Base-by-base conservation (phyloP, 2,329 filamentous ascomycete species). In the Coniochaeta hoffmannii region DNA sequence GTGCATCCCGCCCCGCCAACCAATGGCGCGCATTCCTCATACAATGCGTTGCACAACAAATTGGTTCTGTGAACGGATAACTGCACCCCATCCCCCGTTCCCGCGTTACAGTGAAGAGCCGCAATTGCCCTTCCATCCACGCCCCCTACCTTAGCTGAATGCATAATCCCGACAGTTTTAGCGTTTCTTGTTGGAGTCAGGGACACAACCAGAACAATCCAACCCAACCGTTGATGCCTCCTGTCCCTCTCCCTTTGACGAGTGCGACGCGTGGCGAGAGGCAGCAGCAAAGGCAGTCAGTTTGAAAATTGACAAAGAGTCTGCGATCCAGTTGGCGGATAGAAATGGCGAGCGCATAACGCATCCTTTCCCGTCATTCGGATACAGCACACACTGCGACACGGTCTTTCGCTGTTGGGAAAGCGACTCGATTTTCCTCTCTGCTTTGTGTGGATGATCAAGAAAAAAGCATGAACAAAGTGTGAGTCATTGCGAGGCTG, bases 401-500 rank as follows among this genome's bases (percentile, higher is more conserved):
- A n/a, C n/a, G n/a, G n/a, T n/a, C n/a, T n/a, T n/a, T n/a, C n/a
- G n/a, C n/a, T n/a, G n/a, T n/a, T n/a, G n/a, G n/a, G n/a, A n/a
- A n/a, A n/a, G n/a, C n/a, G n/a, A n/a, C n/a, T n/a, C n/a, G n/a
- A n/a, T n/a, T n/a, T n/a, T n/a, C n/a, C n/a, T n/a, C n/a, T 36
- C 19, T 14, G 5, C 14, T 36, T 44, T 44, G 11, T 46, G 41
- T n/a, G 41, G 22, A 28, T 31, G 19, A 32, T 3, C 15, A 19
- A 22, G 19, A 15, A 28, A 31, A 51, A 51, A 34, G 28, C 30
- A 51, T 51, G 49, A 26, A 34, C 26, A 34, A 32, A 51, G 49
- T 51, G 49, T 51, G 49, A 51, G 49, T 51, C 49, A 51, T 51
- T 50, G 49, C 28, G 28, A 51, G 28, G 49, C 49, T 34, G 49